These are phyloP conservation scores for Tolypocladium ovalisporum DNA, from an alignment of 2,329 filamentous ascomycete species.

Conservation along the genomic window DNA sequence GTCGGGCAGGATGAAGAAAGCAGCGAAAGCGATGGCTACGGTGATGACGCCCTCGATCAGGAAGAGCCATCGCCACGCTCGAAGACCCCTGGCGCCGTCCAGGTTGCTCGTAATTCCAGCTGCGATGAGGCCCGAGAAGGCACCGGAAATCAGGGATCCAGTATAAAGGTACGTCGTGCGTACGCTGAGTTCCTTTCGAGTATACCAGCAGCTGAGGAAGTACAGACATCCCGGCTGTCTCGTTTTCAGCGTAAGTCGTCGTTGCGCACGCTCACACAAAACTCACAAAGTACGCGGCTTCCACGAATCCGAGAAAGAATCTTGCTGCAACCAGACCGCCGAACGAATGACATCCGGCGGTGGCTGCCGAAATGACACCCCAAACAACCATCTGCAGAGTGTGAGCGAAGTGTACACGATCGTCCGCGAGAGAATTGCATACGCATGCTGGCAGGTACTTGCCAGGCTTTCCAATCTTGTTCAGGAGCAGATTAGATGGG, in stretches of 20 bases:
- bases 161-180: constrained; percentile 57
- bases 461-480: constrained; percentile 37
- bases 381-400: not conserved
- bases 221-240: constrained; percentile 47
- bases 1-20: constrained; percentile 40
- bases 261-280: no score
- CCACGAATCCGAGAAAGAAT: constrained; percentile 27
- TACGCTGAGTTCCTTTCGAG: constrained; percentile 54
- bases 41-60: constrained; percentile 61
- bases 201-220: constrained; percentile 58
- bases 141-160: constrained; percentile 58
- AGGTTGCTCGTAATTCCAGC: constrained; percentile 58
- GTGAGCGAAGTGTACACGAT: constrained; percentile 6
- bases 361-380: constrained; percentile 28
- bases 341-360: constrained; percentile 20
- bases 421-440: constrained; percentile 3
- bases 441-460: constrained; percentile 33
- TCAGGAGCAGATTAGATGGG: constrained; percentile 39
- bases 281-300: constrained; percentile 31
- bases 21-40: constrained; percentile 43
- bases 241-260: not conserved
- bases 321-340: constrained; percentile 21
- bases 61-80: constrained; percentile 43
- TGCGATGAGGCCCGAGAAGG: constrained; percentile 57
- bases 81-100: constrained; percentile 45